Evolutionary conservation across 768 basidiomycete species (phyloP).

Genomic region (Suillus weaverae): DNA sequence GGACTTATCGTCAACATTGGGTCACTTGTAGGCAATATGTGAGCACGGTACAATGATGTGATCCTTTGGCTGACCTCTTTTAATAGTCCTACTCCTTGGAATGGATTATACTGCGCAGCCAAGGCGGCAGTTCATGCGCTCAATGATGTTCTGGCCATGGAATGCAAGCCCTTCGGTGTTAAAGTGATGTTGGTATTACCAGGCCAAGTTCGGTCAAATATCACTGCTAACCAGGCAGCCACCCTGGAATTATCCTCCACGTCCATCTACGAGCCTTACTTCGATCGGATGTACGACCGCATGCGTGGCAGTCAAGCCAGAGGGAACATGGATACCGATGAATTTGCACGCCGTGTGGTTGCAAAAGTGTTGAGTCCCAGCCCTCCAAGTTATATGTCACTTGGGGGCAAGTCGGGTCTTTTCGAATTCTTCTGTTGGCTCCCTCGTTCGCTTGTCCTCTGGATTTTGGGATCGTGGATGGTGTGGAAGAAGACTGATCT

Average conservation of each 20-base stretch:
- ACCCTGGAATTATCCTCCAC: slow-evolving; percentile 47
- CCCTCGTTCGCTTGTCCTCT: slow-evolving; percentile 23
- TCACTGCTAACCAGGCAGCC: slow-evolving; percentile 50
- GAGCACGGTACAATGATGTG: slow-evolving; percentile 22
- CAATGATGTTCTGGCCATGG: slow-evolving; percentile 69
- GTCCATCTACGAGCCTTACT: slow-evolving; percentile 55
- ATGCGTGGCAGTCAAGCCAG: slow-evolving; percentile 53
- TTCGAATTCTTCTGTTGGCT: slow-evolving; percentile 23
- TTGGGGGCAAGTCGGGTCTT: slow-evolving; percentile 43
- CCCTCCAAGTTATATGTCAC: slow-evolving; percentile 52
- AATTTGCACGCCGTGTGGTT: slow-evolving; percentile 57
- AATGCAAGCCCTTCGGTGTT: slow-evolving; percentile 70
- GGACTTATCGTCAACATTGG: slow-evolving; percentile 77
- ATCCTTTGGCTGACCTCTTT: slow-evolving; percentile 8
- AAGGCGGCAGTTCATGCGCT: slow-evolving; percentile 61
- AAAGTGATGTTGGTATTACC: slow-evolving; percentile 69
- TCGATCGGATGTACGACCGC: slow-evolving; percentile 53
- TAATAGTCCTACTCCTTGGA: slow-evolving; percentile 68
- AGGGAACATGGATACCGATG: slow-evolving; percentile 47
- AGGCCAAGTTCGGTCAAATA: slow-evolving; percentile 65
- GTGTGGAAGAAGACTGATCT: neutral
- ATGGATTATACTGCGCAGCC: slow-evolving; percentile 53
- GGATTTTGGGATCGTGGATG: slow-evolving; percentile 3
- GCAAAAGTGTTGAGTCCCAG: slow-evolving; percentile 41
- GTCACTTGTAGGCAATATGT: slow-evolving; percentile 65